Conservation (phyloP, 1,284 basidiomycete species). For the Sporisorium scitamineum region DNA sequence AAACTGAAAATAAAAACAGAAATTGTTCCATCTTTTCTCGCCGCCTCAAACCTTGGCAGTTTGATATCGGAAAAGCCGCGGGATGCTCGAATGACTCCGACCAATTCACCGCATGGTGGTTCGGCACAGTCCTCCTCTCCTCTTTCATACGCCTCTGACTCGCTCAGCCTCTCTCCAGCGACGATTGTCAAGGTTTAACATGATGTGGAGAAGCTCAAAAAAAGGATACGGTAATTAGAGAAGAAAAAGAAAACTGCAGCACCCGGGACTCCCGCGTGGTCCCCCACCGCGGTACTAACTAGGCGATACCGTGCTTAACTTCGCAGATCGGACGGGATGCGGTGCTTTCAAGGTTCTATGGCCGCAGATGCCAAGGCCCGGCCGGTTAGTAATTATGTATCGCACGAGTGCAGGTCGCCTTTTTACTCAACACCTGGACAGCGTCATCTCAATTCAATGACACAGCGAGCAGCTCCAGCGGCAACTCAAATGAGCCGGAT, state of each 20-base stretch:
- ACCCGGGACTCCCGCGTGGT: constrained; percentile 85
- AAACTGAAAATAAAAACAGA: too few relatives aligned
- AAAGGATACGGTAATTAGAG: too few relatives aligned
- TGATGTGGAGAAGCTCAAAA: too few relatives aligned
- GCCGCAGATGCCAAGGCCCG: constrained; percentile 81
- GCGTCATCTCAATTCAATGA: too few relatives aligned
- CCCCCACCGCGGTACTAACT: constrained; percentile 87
- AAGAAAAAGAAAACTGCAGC: constrained; percentile 76
- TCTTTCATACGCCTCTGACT: neutral
- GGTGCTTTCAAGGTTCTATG: constrained; percentile 83
- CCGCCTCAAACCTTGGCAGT: too few relatives aligned
- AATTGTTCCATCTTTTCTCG: neutral
- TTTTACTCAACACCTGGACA: too few relatives aligned
- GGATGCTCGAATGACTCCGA: neutral
- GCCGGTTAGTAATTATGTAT: too few relatives aligned
- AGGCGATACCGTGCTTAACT: constrained; percentile 82
- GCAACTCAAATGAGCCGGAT: too few relatives aligned
- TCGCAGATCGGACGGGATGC: constrained; percentile 84
- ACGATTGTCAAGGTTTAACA: neutral
- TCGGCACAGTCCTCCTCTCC: neutral
- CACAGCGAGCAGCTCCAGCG: too few relatives aligned
- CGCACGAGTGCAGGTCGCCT: too few relatives aligned
- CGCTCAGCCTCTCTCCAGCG: neutral
- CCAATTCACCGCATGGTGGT: neutral
- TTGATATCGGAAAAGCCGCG: neutral